phyloP scores from a whole-genome alignment of 2,329 filamentous ascomycete species.

The Trichoderma aggressivum region DNA sequence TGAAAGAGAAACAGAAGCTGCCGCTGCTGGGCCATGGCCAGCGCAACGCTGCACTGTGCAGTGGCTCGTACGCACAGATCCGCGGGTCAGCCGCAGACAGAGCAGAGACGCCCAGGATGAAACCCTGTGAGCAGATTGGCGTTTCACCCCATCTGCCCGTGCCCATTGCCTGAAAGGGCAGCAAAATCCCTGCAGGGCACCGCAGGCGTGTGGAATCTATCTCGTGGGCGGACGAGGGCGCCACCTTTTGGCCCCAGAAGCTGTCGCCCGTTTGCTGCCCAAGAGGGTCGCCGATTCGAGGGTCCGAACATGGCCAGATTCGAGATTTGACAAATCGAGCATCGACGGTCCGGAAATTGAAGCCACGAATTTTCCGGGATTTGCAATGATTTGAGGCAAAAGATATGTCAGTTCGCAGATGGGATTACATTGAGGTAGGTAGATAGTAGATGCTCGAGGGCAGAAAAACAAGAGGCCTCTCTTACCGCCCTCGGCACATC shows the following conservation, averaged over 20 bases:
- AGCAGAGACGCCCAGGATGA: neutral
- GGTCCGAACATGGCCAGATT: neutral
- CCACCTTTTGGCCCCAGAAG: neutral
- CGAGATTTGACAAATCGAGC: neutral
- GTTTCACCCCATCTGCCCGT: conserved; percentile 9
- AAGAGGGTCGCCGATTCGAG: conserved; percentile 13
- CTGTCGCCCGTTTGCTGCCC: conserved; percentile 14
- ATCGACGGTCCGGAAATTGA: neutral
- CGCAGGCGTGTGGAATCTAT: conserved; percentile 10
- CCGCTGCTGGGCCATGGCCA: neutral
- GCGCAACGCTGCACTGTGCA: neutral
- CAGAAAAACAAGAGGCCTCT: neutral
- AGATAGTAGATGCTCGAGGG: neutral
- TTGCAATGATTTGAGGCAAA: neutral
- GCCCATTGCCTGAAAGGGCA: conserved; percentile 10
- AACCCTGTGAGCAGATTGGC: neutral
- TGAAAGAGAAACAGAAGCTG: neutral
- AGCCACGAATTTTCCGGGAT: neutral
- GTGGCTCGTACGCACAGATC: neutral
- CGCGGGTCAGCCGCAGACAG: neutral
- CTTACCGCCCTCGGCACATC: neutral
- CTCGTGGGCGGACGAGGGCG: conserved; percentile 1
- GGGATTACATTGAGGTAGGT: too few relatives aligned
- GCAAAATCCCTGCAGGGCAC: conserved; percentile 7
- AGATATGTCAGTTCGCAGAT: neutral